A percentile compares a stretch with the other conserved stretches of the same genome.
Evolutionary conservation across 1,284 basidiomycete species (phyloP).

Genomic region (Ceratorhiza oryzae-sativae): DNA sequence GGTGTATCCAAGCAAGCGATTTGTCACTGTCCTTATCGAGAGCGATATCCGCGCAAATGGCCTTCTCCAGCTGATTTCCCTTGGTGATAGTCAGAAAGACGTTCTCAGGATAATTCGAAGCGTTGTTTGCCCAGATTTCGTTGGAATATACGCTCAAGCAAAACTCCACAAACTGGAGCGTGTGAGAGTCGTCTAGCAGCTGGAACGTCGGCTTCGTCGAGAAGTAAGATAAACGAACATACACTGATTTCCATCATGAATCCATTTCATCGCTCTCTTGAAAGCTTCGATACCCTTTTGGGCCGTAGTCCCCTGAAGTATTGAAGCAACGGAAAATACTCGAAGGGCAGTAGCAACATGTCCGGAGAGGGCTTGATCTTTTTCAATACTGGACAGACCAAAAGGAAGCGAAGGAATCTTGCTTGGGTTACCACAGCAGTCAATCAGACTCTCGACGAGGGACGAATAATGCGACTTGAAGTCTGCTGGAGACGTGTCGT

Average conservation of each 20-base stretch:
- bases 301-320: background rate
- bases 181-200: slow-evolving; percentile 65
- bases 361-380: slow-evolving; percentile 50
- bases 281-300: slow-evolving; percentile 5
- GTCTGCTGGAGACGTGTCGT: slow-evolving; percentile 27
- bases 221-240: background rate
- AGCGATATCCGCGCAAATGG: slow-evolving; percentile 55
- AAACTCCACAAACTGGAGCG: slow-evolving; percentile 66
- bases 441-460: background rate
- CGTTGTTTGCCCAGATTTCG: slow-evolving; percentile 71
- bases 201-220: background rate
- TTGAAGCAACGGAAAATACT: background rate
- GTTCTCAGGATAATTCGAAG: slow-evolving; percentile 70
- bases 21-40: slow-evolving; percentile 54
- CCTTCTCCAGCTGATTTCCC: slow-evolving; percentile 66
- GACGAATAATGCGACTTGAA: slow-evolving; percentile 35
- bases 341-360: background rate
- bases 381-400: background rate
- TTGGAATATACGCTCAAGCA: slow-evolving; percentile 62
- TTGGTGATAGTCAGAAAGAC: slow-evolving; percentile 84
- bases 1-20: slow-evolving; percentile 63
- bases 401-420: background rate
- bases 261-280: slow-evolving; percentile 24
- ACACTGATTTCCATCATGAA: slow-evolving; percentile 8
- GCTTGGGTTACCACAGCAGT: background rate